Percentiles rank a stretch among this genome's conserved stretches.
These are phyloP conservation scores for Haematococcus sp. DNA, from an alignment of 139 green algal species.

Conservation along the genomic window DNA sequence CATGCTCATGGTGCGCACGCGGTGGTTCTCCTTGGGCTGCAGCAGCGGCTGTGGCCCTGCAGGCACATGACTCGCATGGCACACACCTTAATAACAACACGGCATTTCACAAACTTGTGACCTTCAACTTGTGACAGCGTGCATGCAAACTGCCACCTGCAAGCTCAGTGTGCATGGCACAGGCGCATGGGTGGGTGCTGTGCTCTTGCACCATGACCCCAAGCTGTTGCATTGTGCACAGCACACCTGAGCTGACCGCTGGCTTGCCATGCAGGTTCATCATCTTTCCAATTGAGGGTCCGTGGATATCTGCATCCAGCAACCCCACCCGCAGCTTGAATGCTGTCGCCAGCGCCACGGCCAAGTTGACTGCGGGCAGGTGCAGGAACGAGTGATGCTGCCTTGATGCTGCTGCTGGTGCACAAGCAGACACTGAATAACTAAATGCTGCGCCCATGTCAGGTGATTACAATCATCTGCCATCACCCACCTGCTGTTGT, in stretches of 20 bases:
- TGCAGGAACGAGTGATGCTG: background rate
- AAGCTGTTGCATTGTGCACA: too few relatives aligned
- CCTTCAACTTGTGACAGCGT: too few relatives aligned
- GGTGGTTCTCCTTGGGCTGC: conserved; percentile 70
- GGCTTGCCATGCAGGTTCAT: conserved; percentile 77
- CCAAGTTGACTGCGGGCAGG: conserved; percentile 80
- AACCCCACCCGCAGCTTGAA: conserved; percentile 76
- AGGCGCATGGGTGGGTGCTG: too few relatives aligned
- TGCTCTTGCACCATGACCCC: too few relatives aligned
- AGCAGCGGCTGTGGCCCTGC: conserved; percentile 35
- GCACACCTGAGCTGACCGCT: conserved; percentile 12
- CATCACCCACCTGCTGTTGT: conserved; percentile 70
- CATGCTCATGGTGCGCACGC: conserved; percentile 85
- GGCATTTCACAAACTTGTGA: too few relatives aligned
- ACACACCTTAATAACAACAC: too few relatives aligned
- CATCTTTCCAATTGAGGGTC: conserved; percentile 80
- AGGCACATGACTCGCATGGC: too few relatives aligned
- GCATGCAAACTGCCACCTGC: too few relatives aligned
- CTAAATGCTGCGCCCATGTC: background rate
- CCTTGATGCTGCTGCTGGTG: background rate
- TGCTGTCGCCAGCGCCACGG: conserved; percentile 66
- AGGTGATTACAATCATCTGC: background rate
- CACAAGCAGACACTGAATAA: background rate
- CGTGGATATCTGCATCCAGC: conserved; percentile 92
- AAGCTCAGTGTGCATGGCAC: too few relatives aligned